Evolutionary conservation across 352 stramenopile genomes (phyloP).

Genomic region (Globisporangium parvum): DNA sequence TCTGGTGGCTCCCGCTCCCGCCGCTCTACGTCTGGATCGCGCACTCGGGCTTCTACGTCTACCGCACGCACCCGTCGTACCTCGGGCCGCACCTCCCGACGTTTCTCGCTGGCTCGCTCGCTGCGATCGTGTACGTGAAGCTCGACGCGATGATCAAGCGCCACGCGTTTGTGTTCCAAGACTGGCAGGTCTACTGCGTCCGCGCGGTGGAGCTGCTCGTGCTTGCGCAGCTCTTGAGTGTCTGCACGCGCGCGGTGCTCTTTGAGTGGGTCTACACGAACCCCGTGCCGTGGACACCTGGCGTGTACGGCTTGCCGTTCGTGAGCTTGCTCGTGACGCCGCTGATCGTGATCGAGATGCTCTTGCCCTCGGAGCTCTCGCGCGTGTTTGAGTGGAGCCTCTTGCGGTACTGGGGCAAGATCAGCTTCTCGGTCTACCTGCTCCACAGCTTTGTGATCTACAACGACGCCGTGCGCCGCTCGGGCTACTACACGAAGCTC

Average conservation of each 20-base stretch:
- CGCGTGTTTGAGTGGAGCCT: conserved; percentile 26
- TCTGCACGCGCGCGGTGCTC: conserved; percentile 14
- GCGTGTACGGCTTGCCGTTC: conserved; percentile 11
- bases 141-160: conserved; percentile 12
- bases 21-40: conserved; percentile 18
- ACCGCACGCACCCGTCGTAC: conserved; percentile 15
- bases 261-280: conserved; percentile 24
- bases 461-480: background rate
- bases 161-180: conserved; percentile 8
- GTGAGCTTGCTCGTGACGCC: conserved; percentile 17
- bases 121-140: conserved; percentile 22
- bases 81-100: conserved; percentile 26
- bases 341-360: conserved; percentile 31
- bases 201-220: conserved; percentile 13
- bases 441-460: conserved; percentile 42
- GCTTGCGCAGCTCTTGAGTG: conserved; percentile 20
- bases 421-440: conserved; percentile 40
- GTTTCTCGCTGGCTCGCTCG: conserved; percentile 27
- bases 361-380: conserved; percentile 19
- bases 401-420: conserved; percentile 26
- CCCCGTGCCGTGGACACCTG: conserved; percentile 7
- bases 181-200: conserved; percentile 7
- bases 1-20: conserved; percentile 17
- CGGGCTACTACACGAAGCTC: conserved; percentile 27
- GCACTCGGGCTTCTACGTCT: conserved; percentile 15